Percentiles rank a stretch among this genome's conserved stretches.
Evolutionary conservation across 2,329 filamentous ascomycete species (phyloP).

Genomic region (Cladophialophora chaetospira): DNA sequence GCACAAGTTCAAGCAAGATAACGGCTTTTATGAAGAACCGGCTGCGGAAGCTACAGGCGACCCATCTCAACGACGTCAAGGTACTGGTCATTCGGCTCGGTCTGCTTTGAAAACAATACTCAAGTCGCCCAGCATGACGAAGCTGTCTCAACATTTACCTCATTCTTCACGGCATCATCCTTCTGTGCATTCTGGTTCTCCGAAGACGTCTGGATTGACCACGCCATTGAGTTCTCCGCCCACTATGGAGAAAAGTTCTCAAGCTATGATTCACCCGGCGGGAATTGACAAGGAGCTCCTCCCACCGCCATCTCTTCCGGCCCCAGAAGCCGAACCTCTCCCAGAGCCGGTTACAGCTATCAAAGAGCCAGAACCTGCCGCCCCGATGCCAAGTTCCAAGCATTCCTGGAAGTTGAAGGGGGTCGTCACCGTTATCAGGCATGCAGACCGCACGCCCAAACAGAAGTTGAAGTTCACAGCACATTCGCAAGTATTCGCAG

Average conservation of each 20-base stretch:
- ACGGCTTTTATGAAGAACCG: conserved; percentile 37
- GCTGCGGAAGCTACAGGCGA: conserved; percentile 36
- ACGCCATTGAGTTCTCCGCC: conserved; percentile 40
- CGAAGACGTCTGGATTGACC: conserved; percentile 43
- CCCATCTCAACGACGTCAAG: conserved; percentile 40
- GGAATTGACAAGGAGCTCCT: conserved; percentile 35
- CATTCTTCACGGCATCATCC: conserved; percentile 46
- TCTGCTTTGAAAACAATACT: conserved; percentile 60
- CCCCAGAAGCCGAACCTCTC: conserved; percentile 8
- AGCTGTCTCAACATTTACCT: conserved; percentile 46
- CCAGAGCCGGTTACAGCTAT: conserved; percentile 14
- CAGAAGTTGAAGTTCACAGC: conserved; percentile 99
- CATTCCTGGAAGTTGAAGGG: conserved; percentile 98
- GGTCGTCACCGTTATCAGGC: conserved; percentile 92
- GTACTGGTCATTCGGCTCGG: conserved; percentile 46
- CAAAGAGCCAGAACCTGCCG: conserved; percentile 37
- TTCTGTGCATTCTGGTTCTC: conserved; percentile 42
- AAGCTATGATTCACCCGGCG: conserved; percentile 13
- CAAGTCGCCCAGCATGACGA: conserved; percentile 66
- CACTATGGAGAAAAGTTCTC: conserved; percentile 35
- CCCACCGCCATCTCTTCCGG: conserved; percentile 47
- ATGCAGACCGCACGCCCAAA: conserved; percentile 96
- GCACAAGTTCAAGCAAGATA: conserved; percentile 61
- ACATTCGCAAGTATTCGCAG: conserved; percentile 93
- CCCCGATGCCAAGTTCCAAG: conserved; percentile 70